Evolutionary conservation across 2,329 filamentous ascomycete genomes (phyloP).

Genomic region (Coniochaeta pulveracea): DNA sequence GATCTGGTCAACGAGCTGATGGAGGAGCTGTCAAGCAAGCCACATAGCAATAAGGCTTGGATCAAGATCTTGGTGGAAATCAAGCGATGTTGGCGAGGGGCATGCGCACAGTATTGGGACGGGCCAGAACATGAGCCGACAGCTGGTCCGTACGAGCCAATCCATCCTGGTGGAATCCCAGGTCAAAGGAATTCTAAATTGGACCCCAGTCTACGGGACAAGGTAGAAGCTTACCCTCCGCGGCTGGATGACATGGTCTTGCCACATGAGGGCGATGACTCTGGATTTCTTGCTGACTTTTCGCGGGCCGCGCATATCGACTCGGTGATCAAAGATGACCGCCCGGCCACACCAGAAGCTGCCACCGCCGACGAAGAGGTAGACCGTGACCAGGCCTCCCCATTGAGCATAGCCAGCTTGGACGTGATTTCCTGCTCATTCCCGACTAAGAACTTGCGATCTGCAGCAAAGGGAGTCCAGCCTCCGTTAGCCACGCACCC

Average conservation of each 20-base stretch:
- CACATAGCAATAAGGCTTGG: constrained; percentile 36
- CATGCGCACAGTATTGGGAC: constrained; percentile 86
- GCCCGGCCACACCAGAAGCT: constrained; percentile 35
- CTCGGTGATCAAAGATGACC: constrained; percentile 29
- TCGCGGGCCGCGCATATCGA: constrained; percentile 36
- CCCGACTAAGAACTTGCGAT: constrained; percentile 37
- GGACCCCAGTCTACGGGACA: constrained; percentile 43
- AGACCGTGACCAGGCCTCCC: constrained; percentile 33
- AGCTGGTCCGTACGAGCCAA: constrained; percentile 51
- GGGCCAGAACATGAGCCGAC: constrained; percentile 52
- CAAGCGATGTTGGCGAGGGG: constrained; percentile 93
- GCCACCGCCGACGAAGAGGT: constrained; percentile 13
- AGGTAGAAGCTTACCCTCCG: constrained; percentile 28
- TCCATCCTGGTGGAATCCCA: constrained; percentile 64
- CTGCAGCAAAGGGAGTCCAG: constrained; percentile 24
- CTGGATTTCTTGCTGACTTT: constrained; percentile 32
- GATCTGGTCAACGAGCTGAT: constrained; percentile 62
- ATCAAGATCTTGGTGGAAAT: constrained; percentile 86
- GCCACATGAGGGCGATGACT: too few relatives aligned
- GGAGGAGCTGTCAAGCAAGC: constrained; percentile 37
- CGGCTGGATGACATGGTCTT: constrained; percentile 29
- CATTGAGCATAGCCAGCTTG: constrained; percentile 45
- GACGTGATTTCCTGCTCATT: constrained; percentile 55
- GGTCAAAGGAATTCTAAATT: constrained; percentile 45
- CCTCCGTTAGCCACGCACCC: constrained; percentile 43